Evolutionary conservation across 2,329 filamentous ascomycete genomes (phyloP), one percentile per base, ranked within the genome.

Genomic region (Clonostachys rosea): DNA sequence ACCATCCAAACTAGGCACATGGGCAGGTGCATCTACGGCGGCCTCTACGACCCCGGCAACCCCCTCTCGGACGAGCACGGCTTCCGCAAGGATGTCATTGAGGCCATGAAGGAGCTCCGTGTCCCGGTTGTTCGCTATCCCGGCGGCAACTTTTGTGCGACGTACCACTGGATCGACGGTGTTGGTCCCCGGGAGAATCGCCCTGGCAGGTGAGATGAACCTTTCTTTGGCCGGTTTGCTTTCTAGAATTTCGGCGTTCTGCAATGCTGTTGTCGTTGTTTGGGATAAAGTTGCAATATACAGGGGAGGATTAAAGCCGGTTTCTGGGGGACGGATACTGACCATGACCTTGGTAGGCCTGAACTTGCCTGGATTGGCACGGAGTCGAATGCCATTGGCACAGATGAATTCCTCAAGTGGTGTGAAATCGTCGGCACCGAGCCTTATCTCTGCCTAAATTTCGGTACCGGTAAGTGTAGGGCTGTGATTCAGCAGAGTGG

Each of bases 11-110:
- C 14, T 34, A 89, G 86, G 57, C 89, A 94, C 66, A 94, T 94
- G 88, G 89, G 89, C 57, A 81, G 89, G 51, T 94, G 89, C 71
- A 91, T 94, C 60, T 92, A 94, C 63, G 87, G 87, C 52, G 89
- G 89, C 53, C 86, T 94, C 61, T 92, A 91, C 66, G 88, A 92
- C 55, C 88, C 87, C 2, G 78, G 76, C 33, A 91, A 84, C 62
- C 69, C 81, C 4, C 75, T 90, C n/a, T 84, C 86, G 3, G 87
- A 91, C 55, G 73, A 81, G 46, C 73, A 87, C 53, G 88, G 88
- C 42, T 92, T 89, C 68, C 84, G 89, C 35, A 88, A 77, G 54
- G 89, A 94, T 66, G 88, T 94, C 39, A 78, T 92, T 20, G 76
- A 80, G 40, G 84, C 86, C 7, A 73, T 94, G 52, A 79, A 82